phyloP scores from a whole-genome alignment of 371 early-diverging fungal genomes.

The Ecytonucleospora hepatopenaei region DNA sequence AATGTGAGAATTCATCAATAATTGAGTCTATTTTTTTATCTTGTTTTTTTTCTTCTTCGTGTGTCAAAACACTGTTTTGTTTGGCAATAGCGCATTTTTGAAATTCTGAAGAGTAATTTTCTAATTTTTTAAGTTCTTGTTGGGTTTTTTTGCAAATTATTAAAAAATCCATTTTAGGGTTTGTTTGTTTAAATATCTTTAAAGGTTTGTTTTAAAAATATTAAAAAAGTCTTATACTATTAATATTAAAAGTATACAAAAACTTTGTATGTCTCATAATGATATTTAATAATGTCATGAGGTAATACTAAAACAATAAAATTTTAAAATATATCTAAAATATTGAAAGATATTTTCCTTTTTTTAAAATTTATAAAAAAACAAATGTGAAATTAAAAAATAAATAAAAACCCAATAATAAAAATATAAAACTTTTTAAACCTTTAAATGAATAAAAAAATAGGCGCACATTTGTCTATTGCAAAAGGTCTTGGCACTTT shows the following conservation, averaged over 20 bases:
- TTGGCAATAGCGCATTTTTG: conserved; percentile 32
- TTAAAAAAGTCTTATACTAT: conserved; percentile 13
- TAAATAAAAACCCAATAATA: no score
- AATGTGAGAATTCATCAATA: conserved; percentile 34
- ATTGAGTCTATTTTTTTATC: conserved; percentile 36
- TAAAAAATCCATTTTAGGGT: conserved; percentile 47
- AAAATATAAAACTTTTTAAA: background rate
- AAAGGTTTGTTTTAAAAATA: background rate
- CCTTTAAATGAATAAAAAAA: conserved; percentile 9
- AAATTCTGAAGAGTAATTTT: conserved; percentile 23
- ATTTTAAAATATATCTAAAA: no score
- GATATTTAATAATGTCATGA: no score
- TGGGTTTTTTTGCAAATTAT: conserved; percentile 23
- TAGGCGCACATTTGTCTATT: conserved; percentile 57
- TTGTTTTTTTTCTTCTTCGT: conserved; percentile 38
- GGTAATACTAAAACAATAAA: no score
- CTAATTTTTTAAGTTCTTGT: conserved; percentile 28
- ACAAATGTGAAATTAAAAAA: conserved; percentile 9
- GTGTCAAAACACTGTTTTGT: conserved; percentile 36
- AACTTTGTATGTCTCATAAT: no score
- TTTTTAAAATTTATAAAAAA: conserved; percentile 8
- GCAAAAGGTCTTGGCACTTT: conserved; percentile 49
- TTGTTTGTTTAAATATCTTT: background rate
- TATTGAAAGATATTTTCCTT: background rate
- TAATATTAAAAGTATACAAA: conserved; percentile 16